These are phyloP conservation scores for Osmanthus fragrans DNA, from an alignment of 257 asterid genomes.

Conservation along the genomic window DNA sequence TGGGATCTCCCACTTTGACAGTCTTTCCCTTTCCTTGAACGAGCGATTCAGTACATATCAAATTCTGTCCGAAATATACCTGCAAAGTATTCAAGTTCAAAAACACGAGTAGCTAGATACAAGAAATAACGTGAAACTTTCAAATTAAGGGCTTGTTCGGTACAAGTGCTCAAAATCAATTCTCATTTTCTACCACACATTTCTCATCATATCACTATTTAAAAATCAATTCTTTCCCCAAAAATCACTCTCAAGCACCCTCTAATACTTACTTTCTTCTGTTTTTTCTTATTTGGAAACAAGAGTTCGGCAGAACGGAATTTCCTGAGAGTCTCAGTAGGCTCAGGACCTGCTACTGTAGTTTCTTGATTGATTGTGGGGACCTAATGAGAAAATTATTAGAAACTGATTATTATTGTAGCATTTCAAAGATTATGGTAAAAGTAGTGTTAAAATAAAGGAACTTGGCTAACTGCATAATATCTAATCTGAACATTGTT, in stretches of 20 bases:
- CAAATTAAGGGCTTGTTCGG: too few relatives aligned
- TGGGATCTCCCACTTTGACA: conserved; percentile 45
- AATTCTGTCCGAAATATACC: conserved; percentile 59
- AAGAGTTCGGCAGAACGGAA: conserved; percentile 54
- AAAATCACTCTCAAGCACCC: too few relatives aligned
- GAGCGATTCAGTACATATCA: conserved; percentile 38
- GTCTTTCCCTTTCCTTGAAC: conserved; percentile 27
- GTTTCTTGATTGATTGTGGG: conserved; percentile 67
- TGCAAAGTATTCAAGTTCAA: conserved; percentile 24
- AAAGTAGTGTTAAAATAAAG: not conserved
- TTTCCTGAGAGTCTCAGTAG: conserved; percentile 42
- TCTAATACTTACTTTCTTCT: conserved; percentile 33
- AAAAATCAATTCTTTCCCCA: too few relatives aligned
- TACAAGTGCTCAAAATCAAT: too few relatives aligned
- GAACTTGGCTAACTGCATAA: too few relatives aligned
- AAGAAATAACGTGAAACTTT: not conserved
- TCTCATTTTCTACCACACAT: too few relatives aligned
- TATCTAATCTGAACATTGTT: not conserved
- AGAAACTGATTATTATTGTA: not conserved
- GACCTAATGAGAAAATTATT: conserved; percentile 29
- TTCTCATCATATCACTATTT: too few relatives aligned
- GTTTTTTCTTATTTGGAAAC: conserved; percentile 46
- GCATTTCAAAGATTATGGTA: too few relatives aligned
- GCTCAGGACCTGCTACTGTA: conserved; percentile 40
- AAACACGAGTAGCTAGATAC: not conserved